Percentiles rank a stretch among this genome's conserved stretches.
phyloP scores from a whole-genome alignment of 805 yeast species.

The Metschnikowia chrysomelidarum region DNA sequence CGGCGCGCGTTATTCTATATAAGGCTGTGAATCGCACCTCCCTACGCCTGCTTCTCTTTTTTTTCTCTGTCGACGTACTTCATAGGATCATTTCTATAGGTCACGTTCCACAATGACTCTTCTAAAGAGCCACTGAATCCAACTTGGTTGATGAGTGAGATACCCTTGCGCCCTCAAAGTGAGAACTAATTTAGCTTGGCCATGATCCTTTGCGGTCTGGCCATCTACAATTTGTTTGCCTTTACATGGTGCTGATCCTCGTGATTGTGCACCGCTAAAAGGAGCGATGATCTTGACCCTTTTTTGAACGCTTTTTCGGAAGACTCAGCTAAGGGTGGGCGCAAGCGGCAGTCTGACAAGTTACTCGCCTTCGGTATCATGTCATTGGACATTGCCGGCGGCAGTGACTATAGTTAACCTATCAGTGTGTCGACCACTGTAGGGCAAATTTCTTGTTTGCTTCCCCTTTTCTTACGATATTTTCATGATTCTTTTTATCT shows the following conservation, averaged over 20 bases:
- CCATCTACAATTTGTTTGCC: constrained; percentile 67
- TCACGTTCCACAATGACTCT: constrained; percentile 99
- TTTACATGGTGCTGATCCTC: constrained; percentile 27
- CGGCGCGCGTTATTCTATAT: constrained; percentile 14
- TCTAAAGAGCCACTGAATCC: constrained; percentile 99
- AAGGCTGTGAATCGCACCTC: constrained; percentile 7
- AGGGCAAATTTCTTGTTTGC: constrained; percentile 60
- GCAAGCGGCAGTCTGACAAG: constrained; percentile 99
- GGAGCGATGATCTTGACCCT: constrained; percentile 99
- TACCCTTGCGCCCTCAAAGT: constrained; percentile 87
- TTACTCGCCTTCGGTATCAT: constrained; percentile 84
- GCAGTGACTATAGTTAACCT: constrained; percentile 97
- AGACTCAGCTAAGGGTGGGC: constrained; percentile 89
- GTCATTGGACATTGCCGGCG: constrained; percentile 98
- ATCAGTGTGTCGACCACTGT: constrained; percentile 96
- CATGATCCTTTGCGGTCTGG: constrained; percentile 88
- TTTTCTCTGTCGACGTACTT: constrained; percentile 94
- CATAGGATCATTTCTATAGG: constrained; percentile 99
- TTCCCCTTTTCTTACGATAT: constrained; percentile 76
- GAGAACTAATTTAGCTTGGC: constrained; percentile 80
- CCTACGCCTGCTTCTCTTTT: constrained; percentile 25
- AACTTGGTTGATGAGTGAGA: constrained; percentile 95
- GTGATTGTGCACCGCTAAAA: constrained; percentile 45
- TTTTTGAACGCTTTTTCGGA: constrained; percentile 79
- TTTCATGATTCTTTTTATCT: no score